Evolutionary conservation across 805 yeast genomes (phyloP), one percentile per base, ranked within the genome.

Genomic region (Wickerhamiella cacticola): DNA sequence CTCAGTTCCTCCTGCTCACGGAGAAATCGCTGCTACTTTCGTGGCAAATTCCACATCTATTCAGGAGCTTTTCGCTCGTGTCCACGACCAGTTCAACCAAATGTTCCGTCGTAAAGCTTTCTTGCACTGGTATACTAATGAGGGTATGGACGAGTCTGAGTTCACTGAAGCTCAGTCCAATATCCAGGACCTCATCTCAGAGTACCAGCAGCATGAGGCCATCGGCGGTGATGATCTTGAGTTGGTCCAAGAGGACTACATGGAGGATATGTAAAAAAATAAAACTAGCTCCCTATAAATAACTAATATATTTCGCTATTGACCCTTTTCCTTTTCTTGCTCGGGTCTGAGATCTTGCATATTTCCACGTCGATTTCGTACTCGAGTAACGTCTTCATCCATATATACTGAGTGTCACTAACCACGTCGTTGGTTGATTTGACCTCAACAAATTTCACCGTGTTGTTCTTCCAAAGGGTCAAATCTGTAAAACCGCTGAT

Each of bases 61-160:
- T 60, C 95, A 87, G 68, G 95, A 86, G 66, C 74, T 87, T 59
- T 88, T 88, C 69, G 80, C 81, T 66, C 78, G 96, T 69, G 81
- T 86, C 48, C 89, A 94, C 52, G 83, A 79, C 60, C 96, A 87
- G 69, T 87, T 88, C 67, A 75, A 82, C 60, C 89, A 87, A 50
- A 87, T 87, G 96, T 87, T 84, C 70, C 79, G 84, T 65, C 80
- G 92, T 70, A 82, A 82, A 65, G 96, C 96, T 54, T 87, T 87
- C 78, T 79, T 87, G 68, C 96, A 87, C 67, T 87, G 96, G 96
- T 87, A 87, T 70, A 82, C 94, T 13, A 76, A 81, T 56, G 96
- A 87, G 68, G 96, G 96, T 70, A 88, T 87, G 96, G 96, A 87
- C 60, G 94, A 82, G 69, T 75, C 80, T 74, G 96, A 87, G 70